Conservation (phyloP, 2,329 filamentous ascomycete genomes). For the Rhexocercosporidium sp. region DNA sequence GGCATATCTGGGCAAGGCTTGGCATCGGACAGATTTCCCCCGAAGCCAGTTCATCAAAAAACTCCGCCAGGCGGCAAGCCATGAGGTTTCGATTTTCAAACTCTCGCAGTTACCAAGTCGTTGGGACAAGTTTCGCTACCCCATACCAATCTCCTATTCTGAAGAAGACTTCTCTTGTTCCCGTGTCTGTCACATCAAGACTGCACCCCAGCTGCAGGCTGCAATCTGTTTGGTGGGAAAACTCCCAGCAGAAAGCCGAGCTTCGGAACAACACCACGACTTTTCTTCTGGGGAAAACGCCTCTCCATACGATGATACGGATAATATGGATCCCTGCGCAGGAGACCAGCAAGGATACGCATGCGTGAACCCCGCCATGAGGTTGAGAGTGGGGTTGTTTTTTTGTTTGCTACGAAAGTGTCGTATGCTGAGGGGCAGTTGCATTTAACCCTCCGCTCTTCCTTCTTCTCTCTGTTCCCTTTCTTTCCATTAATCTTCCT, state of each 20-base stretch:
- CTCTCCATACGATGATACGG: constrained; percentile 11
- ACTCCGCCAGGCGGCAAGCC: neutral
- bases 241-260: constrained; percentile 4
- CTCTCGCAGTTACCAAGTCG: neutral
- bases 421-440: constrained; percentile 6
- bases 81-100: neutral
- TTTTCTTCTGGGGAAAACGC: constrained; percentile 9
- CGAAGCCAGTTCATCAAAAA: neutral
- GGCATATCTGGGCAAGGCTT: neutral
- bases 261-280: neutral
- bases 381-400: constrained; percentile 2
- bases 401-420: constrained; percentile 3
- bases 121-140: neutral
- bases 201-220: neutral
- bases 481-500: neutral
- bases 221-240: constrained; percentile 15
- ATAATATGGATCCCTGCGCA: constrained; percentile 20
- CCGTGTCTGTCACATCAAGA: neutral
- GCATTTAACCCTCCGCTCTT: constrained; percentile 6
- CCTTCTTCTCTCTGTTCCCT: neutral
- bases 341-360: constrained; percentile 2
- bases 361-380: constrained; percentile 21
- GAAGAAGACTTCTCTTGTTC: neutral
- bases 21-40: neutral
- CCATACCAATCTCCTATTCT: neutral